phyloP scores from a whole-genome alignment of 2,329 filamentous ascomycete species.

The Neofusicoccum sp. region DNA sequence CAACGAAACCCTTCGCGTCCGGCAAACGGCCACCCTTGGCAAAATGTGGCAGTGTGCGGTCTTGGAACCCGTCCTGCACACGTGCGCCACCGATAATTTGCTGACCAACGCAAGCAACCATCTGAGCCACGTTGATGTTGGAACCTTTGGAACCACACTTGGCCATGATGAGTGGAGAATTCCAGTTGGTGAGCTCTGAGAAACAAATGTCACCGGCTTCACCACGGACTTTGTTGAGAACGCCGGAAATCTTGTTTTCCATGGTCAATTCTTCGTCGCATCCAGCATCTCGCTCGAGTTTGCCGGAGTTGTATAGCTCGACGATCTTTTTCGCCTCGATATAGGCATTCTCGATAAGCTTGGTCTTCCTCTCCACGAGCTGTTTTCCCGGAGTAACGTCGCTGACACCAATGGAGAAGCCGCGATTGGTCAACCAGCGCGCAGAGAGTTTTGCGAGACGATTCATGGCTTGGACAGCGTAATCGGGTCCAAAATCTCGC shows the following conservation, averaged over 20 bases:
- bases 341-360: constrained; percentile 76
- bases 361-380: constrained; percentile 70
- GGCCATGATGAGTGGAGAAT: constrained; percentile 93
- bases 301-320: constrained; percentile 73
- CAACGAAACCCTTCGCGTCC: constrained; percentile 94
- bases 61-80: constrained; percentile 94
- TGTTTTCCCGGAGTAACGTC: constrained; percentile 82
- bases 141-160: constrained; percentile 96
- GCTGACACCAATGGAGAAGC: constrained; percentile 93
- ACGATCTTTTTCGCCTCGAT: constrained; percentile 80
- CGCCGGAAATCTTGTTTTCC: constrained; percentile 86
- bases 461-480: constrained; percentile 90
- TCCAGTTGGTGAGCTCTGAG: constrained; percentile 82
- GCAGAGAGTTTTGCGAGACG: constrained; percentile 87
- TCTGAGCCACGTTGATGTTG: constrained; percentile 97
- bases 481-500: constrained; percentile 87
- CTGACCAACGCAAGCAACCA: constrained; percentile 96
- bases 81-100: constrained; percentile 94
- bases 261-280: constrained; percentile 90
- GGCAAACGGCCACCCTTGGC: constrained; percentile 88
- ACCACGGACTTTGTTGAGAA: constrained; percentile 87
- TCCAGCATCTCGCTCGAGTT: constrained; percentile 80
- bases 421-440: constrained; percentile 80
- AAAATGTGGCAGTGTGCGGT: constrained; percentile 91
- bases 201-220: constrained; percentile 90